Evolutionary conservation across 345 rosid species (phyloP).

Genomic region (Citrus glauca): DNA sequence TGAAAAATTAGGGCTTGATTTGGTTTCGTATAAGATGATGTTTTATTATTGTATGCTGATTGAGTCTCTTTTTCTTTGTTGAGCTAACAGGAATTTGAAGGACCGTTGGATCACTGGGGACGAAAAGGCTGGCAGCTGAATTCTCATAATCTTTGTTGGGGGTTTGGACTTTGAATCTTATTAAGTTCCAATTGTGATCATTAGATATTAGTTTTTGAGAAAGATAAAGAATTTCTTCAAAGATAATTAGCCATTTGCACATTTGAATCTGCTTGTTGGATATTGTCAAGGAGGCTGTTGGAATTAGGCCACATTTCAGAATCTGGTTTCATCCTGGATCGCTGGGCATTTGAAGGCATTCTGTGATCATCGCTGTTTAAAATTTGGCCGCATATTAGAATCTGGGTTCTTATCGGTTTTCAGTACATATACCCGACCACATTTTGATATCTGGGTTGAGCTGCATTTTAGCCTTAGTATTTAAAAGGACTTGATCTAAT

Average conservation of each 20-base stretch:
- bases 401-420: not conserved
- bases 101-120: slow-evolving; percentile 22
- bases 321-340: not conserved
- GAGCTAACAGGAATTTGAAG: not conserved
- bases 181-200: slow-evolving; percentile 2
- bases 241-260: not conserved
- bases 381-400: not conserved
- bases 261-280: not conserved
- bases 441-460: not conserved
- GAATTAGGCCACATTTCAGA: not conserved
- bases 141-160: not conserved
- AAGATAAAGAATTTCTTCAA: not conserved
- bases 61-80: not conserved
- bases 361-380: not conserved
- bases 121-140: not conserved
- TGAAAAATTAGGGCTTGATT: not conserved
- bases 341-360: not conserved
- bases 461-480: not conserved
- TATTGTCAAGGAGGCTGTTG: not conserved
- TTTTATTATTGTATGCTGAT: not conserved
- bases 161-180: not conserved
- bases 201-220: not conserved
- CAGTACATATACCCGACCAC: not conserved
- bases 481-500: not conserved
- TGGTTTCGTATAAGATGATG: not conserved